Evolutionary conservation across 2,329 filamentous ascomycete genomes (phyloP), one percentile per base, ranked within the genome.

Genomic region (Sarocladium brachiariae): DNA sequence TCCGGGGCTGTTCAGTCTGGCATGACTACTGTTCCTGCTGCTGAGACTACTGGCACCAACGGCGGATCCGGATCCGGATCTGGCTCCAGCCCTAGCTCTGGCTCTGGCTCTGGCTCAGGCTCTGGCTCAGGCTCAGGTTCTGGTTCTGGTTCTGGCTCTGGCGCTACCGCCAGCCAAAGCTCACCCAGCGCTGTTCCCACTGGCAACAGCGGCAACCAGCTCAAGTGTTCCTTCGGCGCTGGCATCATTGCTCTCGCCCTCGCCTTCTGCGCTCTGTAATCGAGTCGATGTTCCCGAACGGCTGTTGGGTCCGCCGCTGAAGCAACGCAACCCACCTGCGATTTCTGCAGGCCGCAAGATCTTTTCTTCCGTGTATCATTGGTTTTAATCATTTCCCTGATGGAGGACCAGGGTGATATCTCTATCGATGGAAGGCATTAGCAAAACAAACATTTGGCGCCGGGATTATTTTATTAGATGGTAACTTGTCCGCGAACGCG

Each of bases 1-100:
- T 33, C 46, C 31, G 31, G 6, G 11, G 6, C 45, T 21, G 19
- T 79, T 18, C 50, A 58, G 43, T 50, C 53, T n/a, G 50, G 50
- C 16, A 51, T 53, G 51, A 50, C 50, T 34, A 52, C 55, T 19
- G 54, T 55, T 37, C 50, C 52, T 31, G 50, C 52, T 30, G 41
- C 52, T 31, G 53, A 49, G 14, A 52, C 55, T 25, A 11, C 43
- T 16, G 47, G 51, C 19, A 55, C 57, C 34, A 53, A 54, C 51
- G 51, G 50, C 18, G 56, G 55, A 19, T 50, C 64, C 37, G 54
- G 55, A 48, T 55, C 61, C 13, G 51, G 51, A 18, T 52, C 58
- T 25, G 41, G 37, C 35, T 52, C 18, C 24, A 27, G 49, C 49
- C 55, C 61, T 14, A 50, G 51, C 21, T 52, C 58, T 25, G 41